Evolutionary conservation across 2,329 filamentous ascomycete species (phyloP), one percentile per base, ranked within the genome.

Genomic region (Neocatenulostroma microsporum): DNA sequence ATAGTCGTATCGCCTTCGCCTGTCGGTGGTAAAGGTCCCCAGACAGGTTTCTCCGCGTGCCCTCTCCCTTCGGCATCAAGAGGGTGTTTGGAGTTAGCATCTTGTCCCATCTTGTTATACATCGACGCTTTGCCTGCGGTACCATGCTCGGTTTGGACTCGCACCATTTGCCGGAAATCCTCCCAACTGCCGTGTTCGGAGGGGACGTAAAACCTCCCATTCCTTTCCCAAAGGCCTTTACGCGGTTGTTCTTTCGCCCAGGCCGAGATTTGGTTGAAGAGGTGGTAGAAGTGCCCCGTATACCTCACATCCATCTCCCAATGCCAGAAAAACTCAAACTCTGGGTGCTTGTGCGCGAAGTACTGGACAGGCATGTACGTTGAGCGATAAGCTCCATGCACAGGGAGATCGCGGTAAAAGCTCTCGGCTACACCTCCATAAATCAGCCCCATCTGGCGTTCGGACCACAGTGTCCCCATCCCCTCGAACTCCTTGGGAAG

Each of bases 301-400:
- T 93, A 94, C 20, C 86, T 80, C 29, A 88, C 78, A 53, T 94
- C 87, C 80, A 94, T 89, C 61, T 94, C 87, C 84, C 87, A 93
- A 48, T 94, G 84, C 87, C 87, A 94, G 61, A 87, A 86, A 63
- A 79, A 84, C 31, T 93, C 85, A 55, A 88, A 94, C 58, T 94
- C 87, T 1, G 84, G 83, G 60, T 94, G 87, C 51, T 78, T 74
- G 54, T 88, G 79, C 5, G 88, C 84, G 58, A 96, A 96, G 61
- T 89, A 84, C 55, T 95, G 88, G 67, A 96, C 80, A 0, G 88
- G 86, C 85, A 96, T 94, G 52, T 87, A 86, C 8, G 91, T 76
- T 37, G 85, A 88, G 35, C 82, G 74, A 60, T 74, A 74, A 2
- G 62, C 69, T 19, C 83, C 83, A 33, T 84, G 79, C 3, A 82